Evolutionary conservation across 306 rosid genomes (phyloP), one percentile per base, ranked within the genome.

Genomic region (Begonia peltatifolia): DNA sequence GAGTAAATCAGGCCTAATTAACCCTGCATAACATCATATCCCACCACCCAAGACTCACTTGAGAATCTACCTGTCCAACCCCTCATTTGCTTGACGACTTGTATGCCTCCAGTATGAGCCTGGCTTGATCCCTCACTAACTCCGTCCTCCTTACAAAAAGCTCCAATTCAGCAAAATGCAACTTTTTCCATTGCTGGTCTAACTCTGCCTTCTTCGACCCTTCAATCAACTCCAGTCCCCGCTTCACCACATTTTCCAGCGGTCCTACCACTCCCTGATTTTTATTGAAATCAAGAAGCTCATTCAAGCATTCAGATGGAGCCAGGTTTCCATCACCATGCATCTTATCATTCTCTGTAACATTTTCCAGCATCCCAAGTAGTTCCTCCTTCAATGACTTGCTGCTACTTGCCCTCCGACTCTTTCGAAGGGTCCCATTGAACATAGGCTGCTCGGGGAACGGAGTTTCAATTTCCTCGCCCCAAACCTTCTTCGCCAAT

Each of bases 401-500:
- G 7, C 30, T 50, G 9, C 30, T 36, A 52, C 17, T 55, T 9
- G 68, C 71, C 56, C 78, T 78, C 67, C 52, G 70, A 41, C 4
- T 63, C 42, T 68, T 71, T 13, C 38, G 61, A 0, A 38, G 48
- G 55, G 66, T 75, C 38, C 67, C 75, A 18, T 68, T 68, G 3
- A 71, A 6, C 61, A 72, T 74, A 0, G 56, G 25, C 65, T 59
- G 60, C 5, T 59, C 18, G 18, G 18, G 1, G 18, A 17, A 82
- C 3, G 1, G 46, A 17, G 14, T 54, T 42, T 47, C 41, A 43
- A 6, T 43, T 43, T 43, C 83, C 16, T 44, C 8, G 15, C 64
- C 68, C 94, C 94, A 81, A 1, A 79, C 25, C 67, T 67, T 74
- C 56, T 68, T 74, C 0, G 76, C 65, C 59, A 81, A 43, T 12